A percentile compares a stretch with the other conserved stretches of the same genome.
These are phyloP conservation scores for Hygrocybe coccinea DNA, from an alignment of 768 basidiomycete genomes.

Conservation along the genomic window DNA sequence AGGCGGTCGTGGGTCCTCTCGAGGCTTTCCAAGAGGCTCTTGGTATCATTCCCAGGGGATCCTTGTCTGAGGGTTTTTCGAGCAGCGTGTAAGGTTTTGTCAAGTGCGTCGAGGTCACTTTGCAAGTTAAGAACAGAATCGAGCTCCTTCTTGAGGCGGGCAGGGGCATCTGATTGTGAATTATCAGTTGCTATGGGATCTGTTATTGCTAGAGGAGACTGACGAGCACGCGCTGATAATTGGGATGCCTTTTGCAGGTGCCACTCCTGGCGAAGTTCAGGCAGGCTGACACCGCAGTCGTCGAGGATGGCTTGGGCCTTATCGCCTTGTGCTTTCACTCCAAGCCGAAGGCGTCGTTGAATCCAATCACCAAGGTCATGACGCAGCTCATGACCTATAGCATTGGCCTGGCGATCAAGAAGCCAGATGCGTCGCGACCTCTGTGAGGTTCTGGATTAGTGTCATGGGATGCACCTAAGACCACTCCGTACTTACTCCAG, in stretches of 20 bases:
- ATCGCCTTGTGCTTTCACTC: slow-evolving; percentile 11
- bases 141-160: slow-evolving; percentile 29
- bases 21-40: slow-evolving; percentile 18
- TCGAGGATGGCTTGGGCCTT: slow-evolving; percentile 15
- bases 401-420: slow-evolving; percentile 28
- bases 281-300: slow-evolving; percentile 11
- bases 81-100: slow-evolving; percentile 19
- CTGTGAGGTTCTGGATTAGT: slow-evolving; percentile 11
- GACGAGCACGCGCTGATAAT: slow-evolving; percentile 25
- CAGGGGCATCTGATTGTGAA: slow-evolving; percentile 22
- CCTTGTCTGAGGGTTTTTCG: slow-evolving; percentile 6
- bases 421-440: slow-evolving; percentile 28
- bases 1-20: slow-evolving; percentile 17
- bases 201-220: slow-evolving; percentile 11
- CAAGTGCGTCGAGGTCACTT: slow-evolving; percentile 19
- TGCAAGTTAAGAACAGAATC: slow-evolving; percentile 29
- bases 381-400: slow-evolving; percentile 22
- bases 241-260: slow-evolving; percentile 27
- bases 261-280: slow-evolving; percentile 31
- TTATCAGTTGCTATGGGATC: not conserved
- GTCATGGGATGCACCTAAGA: not conserved
- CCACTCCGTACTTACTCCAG: slow-evolving; percentile 13
- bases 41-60: not conserved
- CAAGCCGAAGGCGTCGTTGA: slow-evolving; percentile 16
- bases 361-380: slow-evolving; percentile 34